These are phyloP conservation scores for Prunella vulgaris DNA, from an alignment of 257 asterid species.

Conservation along the genomic window DNA sequence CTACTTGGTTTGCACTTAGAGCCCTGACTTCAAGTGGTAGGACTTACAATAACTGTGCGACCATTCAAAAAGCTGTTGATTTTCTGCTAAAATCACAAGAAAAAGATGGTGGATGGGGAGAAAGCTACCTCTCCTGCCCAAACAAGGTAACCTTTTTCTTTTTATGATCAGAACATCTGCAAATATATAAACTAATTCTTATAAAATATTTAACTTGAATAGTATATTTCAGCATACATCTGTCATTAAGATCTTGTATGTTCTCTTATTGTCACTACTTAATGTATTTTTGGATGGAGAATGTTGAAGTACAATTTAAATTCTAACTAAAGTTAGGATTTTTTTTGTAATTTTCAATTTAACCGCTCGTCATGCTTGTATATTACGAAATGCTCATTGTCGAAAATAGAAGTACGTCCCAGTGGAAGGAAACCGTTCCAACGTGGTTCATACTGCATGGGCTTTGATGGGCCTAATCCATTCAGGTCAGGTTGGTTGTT, in stretches of 20 bases:
- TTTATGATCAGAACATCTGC: no score
- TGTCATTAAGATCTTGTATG: no score
- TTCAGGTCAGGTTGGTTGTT: background rate
- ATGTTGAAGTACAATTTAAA: no score
- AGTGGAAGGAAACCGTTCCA: background rate
- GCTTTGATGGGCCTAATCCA: background rate
- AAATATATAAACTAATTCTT: background rate
- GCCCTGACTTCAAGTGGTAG: slow-evolving; percentile 67
- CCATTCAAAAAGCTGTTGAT: slow-evolving; percentile 51
- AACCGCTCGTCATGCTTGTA: background rate
- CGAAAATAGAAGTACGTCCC: background rate
- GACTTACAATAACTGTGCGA: slow-evolving; percentile 38
- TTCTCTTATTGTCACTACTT: no score
- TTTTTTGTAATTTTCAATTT: no score
- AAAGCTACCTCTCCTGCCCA: slow-evolving; percentile 76
- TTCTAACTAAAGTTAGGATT: background rate
- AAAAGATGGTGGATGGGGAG: slow-evolving; percentile 86
- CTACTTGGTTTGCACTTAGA: slow-evolving; percentile 75
- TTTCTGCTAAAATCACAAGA: slow-evolving; percentile 59
- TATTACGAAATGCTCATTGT: background rate
- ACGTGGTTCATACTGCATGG: slow-evolving; percentile 2
- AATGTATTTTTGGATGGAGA: no score
- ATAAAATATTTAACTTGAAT: no score
- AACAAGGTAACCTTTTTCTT: slow-evolving; percentile 42
- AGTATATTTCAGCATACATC: no score